Conservation (phyloP, 2,329 filamentous ascomycete species). For the Ascochyta koolunga region DNA sequence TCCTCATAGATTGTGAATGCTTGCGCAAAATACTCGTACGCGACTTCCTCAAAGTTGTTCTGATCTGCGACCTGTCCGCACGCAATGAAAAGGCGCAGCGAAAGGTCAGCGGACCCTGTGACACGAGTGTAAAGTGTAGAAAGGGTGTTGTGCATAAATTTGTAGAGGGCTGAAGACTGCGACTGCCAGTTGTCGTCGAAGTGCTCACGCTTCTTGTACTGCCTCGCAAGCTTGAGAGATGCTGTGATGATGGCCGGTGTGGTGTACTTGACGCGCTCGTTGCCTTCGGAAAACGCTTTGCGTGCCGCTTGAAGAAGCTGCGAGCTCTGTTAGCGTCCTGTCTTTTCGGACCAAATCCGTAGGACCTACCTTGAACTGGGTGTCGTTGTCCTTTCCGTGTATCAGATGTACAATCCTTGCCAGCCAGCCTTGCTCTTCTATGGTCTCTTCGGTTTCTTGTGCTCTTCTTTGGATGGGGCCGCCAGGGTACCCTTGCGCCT, state of each 20-base stretch:
- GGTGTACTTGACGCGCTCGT: slow-evolving; percentile 94
- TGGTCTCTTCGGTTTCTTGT: slow-evolving; percentile 91
- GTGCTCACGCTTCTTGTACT: slow-evolving; percentile 89
- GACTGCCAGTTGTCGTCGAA: slow-evolving; percentile 76
- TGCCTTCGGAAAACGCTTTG: slow-evolving; percentile 88
- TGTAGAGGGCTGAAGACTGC: slow-evolving; percentile 83
- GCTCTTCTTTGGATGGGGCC: slow-evolving; percentile 74
- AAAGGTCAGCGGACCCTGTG: slow-evolving; percentile 83
- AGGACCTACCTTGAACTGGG: slow-evolving; percentile 74
- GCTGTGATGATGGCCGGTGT: slow-evolving; percentile 90
- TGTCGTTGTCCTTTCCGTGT: slow-evolving; percentile 83
- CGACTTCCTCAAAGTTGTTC: slow-evolving; percentile 90
- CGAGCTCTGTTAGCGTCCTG: slow-evolving; percentile 17
- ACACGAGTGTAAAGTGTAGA: slow-evolving; percentile 88
- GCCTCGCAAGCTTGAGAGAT: slow-evolving; percentile 85
- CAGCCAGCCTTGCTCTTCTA: slow-evolving; percentile 97
- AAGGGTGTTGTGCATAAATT: slow-evolving; percentile 90
- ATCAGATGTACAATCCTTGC: slow-evolving; percentile 91
- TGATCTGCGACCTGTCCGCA: slow-evolving; percentile 93
- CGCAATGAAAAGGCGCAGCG: slow-evolving; percentile 85
- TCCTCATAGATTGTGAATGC: slow-evolving; percentile 99
- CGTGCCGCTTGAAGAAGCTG: slow-evolving; percentile 82
- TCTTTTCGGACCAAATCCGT: no score
- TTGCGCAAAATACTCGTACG: slow-evolving; percentile 98
- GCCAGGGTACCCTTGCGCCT: slow-evolving; percentile 81